Percentiles rank a stretch among this genome's conserved stretches.
These are phyloP conservation scores for Colletotrichum tamarilloi DNA, from an alignment of 2,329 filamentous ascomycete species.

Conservation along the genomic window DNA sequence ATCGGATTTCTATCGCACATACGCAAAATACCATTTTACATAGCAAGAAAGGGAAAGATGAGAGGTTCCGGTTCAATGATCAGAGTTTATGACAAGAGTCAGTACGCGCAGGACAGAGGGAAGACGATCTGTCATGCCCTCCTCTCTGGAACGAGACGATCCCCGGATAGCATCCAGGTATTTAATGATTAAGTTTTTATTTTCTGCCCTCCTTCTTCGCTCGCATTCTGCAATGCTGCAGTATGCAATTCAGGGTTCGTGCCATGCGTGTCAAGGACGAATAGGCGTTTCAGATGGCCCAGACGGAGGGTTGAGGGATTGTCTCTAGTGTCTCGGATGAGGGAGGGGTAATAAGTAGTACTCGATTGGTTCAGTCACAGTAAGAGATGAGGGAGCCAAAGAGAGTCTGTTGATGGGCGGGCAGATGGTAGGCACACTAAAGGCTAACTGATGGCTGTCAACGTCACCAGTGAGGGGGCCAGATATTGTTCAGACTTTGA, in stretches of 20 bases:
- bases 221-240: not conserved
- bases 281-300: constrained; percentile 26
- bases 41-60: not conserved
- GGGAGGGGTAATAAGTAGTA: not conserved
- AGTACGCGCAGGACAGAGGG: not conserved
- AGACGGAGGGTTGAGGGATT: constrained; percentile 10
- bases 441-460: not conserved
- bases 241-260: not conserved
- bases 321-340: not conserved
- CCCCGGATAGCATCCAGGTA: constrained; percentile 12
- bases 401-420: not conserved
- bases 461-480: not conserved
- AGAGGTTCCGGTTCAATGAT: not conserved
- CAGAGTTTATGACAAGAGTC: constrained; percentile 11
- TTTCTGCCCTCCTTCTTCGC: not conserved
- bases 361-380: not conserved
- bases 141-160: constrained; percentile 13
- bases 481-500: not conserved
- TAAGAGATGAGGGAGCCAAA: not conserved
- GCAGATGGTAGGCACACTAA: not conserved
- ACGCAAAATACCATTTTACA: not conserved
- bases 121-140: not conserved
- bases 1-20: not conserved
- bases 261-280: constrained; percentile 27
- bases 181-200: constrained; percentile 22